Base-by-base conservation (phyloP, 2,329 filamentous ascomycete genomes). In the Fragosphaeria purpurea region DNA sequence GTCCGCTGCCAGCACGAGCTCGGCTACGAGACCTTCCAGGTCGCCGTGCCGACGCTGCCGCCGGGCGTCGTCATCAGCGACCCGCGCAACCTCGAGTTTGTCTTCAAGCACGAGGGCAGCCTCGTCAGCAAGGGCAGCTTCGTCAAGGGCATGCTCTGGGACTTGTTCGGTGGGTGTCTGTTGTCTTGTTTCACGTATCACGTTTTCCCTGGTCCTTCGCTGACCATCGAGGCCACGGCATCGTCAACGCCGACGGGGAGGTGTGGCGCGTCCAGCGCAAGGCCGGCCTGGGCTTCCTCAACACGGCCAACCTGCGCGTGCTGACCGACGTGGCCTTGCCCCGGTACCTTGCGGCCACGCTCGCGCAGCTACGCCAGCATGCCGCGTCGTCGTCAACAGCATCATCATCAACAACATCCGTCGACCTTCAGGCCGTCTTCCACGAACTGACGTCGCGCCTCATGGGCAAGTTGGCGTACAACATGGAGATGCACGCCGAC, bases 401-500 rank as follows among this genome's bases (percentile, higher is more conserved):
- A 3, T 2, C 22, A 22, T 22, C 22, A 22, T 22, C 22, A 22
- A 22, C 22, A 22, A 22, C 22, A 22, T 53, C 65, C 0, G 65
- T 82, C 2, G 77, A 85, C 59, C 62, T 85, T 45, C 78, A 83
- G 57, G 67, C 65, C n/a, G 66, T 80, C 2, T 75, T 83, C 44
- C 77, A 81, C 48, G 79, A 83, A 59, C 73, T 84, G 44, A 85
- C 80, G 1, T 83, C 80, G 30, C 72, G 79, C 52, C 60, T 84
- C 31, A 83, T 85, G 76, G 81, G 80, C n/a, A 73, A 73, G 54
- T 81, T 83, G 76, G 81, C 81, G 11, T 85, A 84, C 57, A 76
- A 80, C 59, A 83, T 83, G 78, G 79, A 84, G 56, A 82, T 84
- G 70, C 77, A 79, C 58, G 71, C 77, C 45, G 70, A 75, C 35